Evolutionary conservation across 2,329 filamentous ascomycete species (phyloP).

Genomic region (Aspergillus brunneoviolaceus): DNA sequence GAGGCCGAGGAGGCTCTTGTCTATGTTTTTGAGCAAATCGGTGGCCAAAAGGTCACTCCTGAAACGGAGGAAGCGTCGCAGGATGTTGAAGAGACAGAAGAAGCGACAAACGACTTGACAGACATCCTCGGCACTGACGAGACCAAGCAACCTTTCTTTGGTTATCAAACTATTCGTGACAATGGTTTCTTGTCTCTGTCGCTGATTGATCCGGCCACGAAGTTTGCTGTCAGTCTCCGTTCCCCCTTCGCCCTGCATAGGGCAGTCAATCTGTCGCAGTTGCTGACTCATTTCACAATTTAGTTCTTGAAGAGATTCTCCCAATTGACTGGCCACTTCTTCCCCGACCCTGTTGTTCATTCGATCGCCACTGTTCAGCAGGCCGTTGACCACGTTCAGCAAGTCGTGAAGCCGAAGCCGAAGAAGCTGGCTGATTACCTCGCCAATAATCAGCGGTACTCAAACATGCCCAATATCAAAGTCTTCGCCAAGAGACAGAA

Average conservation of each 20-base stretch:
- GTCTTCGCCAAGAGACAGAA: conserved; percentile 66
- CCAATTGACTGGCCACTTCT: conserved; percentile 74
- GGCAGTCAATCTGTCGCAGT: conserved; percentile 64
- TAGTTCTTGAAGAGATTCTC: conserved; percentile 79
- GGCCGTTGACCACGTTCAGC: conserved; percentile 54
- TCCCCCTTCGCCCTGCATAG: not conserved
- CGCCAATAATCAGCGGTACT: conserved; percentile 46
- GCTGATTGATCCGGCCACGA: conserved; percentile 59
- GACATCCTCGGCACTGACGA: conserved; percentile 15
- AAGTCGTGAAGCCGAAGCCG: conserved; percentile 38
- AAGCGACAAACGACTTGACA: not conserved
- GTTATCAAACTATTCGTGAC: conserved; percentile 35
- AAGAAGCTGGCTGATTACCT: conserved; percentile 64
- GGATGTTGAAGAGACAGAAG: conserved; percentile 12
- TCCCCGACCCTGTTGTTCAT: conserved; percentile 69
- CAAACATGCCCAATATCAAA: conserved; percentile 66
- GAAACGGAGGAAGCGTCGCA: conserved; percentile 11
- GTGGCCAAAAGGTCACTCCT: conserved; percentile 18
- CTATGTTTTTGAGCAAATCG: conserved; percentile 39
- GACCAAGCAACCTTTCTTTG: conserved; percentile 20
- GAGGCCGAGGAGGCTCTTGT: conserved; percentile 32
- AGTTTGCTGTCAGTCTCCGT: conserved; percentile 67
- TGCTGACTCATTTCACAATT: conserved; percentile 8
- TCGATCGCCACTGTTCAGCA: conserved; percentile 55
- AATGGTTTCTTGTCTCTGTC: conserved; percentile 59